Base-by-base conservation (phyloP, 768 basidiomycete genomes). In the Omphalotus guepiniiformis region DNA sequence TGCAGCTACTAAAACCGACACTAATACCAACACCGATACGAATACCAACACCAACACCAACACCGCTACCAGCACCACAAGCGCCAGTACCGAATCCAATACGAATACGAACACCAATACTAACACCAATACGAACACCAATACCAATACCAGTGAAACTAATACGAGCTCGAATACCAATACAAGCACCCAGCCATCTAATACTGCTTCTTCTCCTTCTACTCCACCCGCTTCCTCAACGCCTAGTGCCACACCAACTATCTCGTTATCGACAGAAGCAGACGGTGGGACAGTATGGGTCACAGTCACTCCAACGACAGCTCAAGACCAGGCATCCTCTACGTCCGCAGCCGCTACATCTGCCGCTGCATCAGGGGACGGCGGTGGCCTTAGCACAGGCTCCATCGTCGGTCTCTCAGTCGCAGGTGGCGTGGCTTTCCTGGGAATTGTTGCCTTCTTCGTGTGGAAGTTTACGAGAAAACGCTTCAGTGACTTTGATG, bases 391-490 rank as follows among this genome's bases (percentile, higher is more conserved):
- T 15, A 63, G 80, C 37, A 83, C 77, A 4, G 85, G 85, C 3
- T 84, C 86, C 32, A 88, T 93, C 57, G 63, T 91, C 36, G 90
- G 88, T 27, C 71, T 93, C 49, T 83, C 88, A 0, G 87, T 92
- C 19, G 82, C 88, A 3, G 90, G 87, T 35, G 90, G 88, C 45
- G 70, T 91, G 46, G 85, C 88, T 19, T 63, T 83, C 16, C 64
- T 93, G 55, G 85, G 77, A 8, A 73, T 93, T 43, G 65, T 83
- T 42, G 80, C 71, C 13, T 93, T 93, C 69, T 77, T 90, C 53
- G 68, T 88, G 29, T 93, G 91, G 90, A 93, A 93, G 65, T 79
- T 90, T 59, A 87, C 85, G 2, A 75, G 85, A 58, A 93, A 91
- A 62, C 83, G 85, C 48, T 80, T 83, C 59, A 52, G 71, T 21